phyloP scores from a whole-genome alignment of 345 rosid species.

The Toxicodendron radicans region DNA sequence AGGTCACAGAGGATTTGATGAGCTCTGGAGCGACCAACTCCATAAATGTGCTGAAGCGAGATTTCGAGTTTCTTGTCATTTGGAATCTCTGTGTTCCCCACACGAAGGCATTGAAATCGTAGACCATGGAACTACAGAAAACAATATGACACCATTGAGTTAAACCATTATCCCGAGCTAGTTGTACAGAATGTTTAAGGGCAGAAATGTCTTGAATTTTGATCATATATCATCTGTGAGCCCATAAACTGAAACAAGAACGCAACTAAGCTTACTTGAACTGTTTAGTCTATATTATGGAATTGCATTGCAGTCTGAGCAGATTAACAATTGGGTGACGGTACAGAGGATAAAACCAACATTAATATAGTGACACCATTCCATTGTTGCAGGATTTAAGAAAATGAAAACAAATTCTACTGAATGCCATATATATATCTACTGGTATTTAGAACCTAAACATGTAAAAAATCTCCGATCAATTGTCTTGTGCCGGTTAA shows the following conservation, averaged over 20 bases:
- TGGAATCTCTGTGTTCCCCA: slow-evolving; percentile 70
- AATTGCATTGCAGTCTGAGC: background rate
- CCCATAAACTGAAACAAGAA: background rate
- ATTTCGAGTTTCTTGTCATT: slow-evolving; percentile 50
- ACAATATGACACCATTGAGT: background rate
- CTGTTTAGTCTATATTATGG: background rate
- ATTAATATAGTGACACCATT: background rate
- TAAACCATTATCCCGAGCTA: background rate
- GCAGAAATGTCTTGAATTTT: background rate
- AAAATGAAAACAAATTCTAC: too few species aligned
- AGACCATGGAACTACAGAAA: slow-evolving; percentile 45
- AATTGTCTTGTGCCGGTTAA: background rate
- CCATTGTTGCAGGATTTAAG: background rate
- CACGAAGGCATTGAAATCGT: slow-evolving; percentile 54
- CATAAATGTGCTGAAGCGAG: slow-evolving; percentile 71
- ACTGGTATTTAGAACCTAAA: background rate
- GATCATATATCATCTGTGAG: background rate
- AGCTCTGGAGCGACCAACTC: slow-evolving; percentile 63
- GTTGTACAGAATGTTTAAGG: background rate
- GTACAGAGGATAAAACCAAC: background rate
- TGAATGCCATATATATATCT: background rate
- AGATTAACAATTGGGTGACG: background rate
- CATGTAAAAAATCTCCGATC: background rate
- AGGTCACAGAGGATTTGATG: slow-evolving; percentile 64
- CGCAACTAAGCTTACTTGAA: background rate